phyloP scores from a whole-genome alignment of 345 rosid genomes.

The Corymbia maculata region DNA sequence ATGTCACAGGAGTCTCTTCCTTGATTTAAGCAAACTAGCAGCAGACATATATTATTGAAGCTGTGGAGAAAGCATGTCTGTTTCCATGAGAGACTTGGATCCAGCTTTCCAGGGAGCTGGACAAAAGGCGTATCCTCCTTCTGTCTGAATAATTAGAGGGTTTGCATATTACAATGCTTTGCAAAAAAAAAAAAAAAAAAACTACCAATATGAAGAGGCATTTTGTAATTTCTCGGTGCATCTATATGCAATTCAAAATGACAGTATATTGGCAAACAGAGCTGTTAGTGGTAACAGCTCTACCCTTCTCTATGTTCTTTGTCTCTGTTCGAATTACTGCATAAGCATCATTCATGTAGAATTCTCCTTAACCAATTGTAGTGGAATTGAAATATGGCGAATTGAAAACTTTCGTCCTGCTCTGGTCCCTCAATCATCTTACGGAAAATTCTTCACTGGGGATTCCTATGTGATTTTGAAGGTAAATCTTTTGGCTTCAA shows the following conservation, averaged over 20 bases:
- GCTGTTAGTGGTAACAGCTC: background rate
- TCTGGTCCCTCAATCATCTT: conserved; percentile 51
- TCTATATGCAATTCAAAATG: background rate
- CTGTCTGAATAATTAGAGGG: background rate
- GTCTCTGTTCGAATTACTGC: background rate
- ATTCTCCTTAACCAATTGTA: conserved; percentile 45
- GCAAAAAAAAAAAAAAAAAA: too few species aligned
- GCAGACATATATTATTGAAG: background rate
- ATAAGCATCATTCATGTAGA: background rate
- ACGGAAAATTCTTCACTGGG: conserved; percentile 89
- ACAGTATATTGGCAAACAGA: background rate
- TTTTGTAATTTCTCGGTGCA: background rate
- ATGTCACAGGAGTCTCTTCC: background rate
- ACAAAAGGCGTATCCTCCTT: conserved; percentile 88
- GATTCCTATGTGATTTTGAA: conserved; percentile 88
- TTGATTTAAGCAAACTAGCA: background rate
- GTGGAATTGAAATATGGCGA: conserved; percentile 97
- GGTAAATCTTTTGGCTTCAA: conserved; percentile 24
- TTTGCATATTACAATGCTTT: background rate
- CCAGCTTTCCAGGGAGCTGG: conserved; percentile 98
- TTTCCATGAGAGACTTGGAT: conserved; percentile 98
- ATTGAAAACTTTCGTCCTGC: conserved; percentile 82
- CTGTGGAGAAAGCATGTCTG: conserved; percentile 52
- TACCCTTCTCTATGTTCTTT: background rate
- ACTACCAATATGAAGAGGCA: background rate